These are phyloP conservation scores for Lentinula detonsa DNA, from an alignment of 768 basidiomycete genomes.

Conservation along the genomic window DNA sequence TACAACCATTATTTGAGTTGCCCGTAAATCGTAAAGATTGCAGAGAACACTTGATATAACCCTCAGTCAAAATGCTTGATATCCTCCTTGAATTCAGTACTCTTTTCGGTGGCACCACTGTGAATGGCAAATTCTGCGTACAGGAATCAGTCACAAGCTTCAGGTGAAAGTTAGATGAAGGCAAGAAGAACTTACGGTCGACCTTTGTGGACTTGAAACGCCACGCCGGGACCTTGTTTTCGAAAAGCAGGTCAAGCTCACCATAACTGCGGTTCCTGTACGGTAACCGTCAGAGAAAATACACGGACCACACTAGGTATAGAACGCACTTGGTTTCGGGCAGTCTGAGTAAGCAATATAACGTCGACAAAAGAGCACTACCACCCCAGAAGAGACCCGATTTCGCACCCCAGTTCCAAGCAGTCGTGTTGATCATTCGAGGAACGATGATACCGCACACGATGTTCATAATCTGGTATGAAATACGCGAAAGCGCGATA, in stretches of 20 bases:
- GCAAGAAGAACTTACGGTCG: constrained; percentile 11
- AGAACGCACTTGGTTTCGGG: constrained; percentile 11
- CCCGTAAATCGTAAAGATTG: background rate
- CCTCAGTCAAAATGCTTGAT: background rate
- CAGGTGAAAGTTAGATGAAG: background rate
- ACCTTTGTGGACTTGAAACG: constrained; percentile 14
- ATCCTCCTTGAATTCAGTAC: background rate
- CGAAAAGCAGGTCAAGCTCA: constrained; percentile 16
- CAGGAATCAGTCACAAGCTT: background rate
- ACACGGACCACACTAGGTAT: background rate
- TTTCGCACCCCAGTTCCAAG: constrained; percentile 20
- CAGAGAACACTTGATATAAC: background rate
- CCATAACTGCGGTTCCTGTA: constrained; percentile 11
- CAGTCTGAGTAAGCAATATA: constrained; percentile 14
- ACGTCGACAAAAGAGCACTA: constrained; percentile 9
- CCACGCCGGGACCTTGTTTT: constrained; percentile 17
- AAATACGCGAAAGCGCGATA: constrained; percentile 14
- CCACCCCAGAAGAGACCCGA: constrained; percentile 16
- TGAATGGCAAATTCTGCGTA: background rate
- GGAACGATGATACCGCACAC: constrained; percentile 16
- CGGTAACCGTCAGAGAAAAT: background rate
- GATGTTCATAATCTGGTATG: constrained; percentile 16
- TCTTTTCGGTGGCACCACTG: background rate
- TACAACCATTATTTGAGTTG: background rate
- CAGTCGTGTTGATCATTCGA: constrained; percentile 15